These are phyloP conservation scores for Aspergillus aculeatinus DNA, from an alignment of 2,329 filamentous ascomycete genomes.

Conservation along the genomic window DNA sequence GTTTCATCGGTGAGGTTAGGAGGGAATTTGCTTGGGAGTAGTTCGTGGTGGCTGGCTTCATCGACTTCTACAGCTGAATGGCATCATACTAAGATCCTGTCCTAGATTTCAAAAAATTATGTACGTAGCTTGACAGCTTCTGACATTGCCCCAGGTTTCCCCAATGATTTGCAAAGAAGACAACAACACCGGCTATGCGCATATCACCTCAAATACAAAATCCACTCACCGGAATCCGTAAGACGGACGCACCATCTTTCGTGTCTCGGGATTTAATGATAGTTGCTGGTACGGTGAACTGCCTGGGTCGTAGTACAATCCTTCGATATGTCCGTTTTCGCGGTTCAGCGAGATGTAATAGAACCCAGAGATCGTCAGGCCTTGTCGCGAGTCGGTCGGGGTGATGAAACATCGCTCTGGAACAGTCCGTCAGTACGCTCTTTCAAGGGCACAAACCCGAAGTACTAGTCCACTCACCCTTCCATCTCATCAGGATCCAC, in stretches of 20 bases:
- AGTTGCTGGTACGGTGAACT: conserved; percentile 52
- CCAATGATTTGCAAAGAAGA: neutral
- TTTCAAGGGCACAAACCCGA: neutral
- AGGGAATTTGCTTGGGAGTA: neutral
- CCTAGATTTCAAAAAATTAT: neutral
- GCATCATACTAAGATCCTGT: neutral
- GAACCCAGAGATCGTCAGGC: conserved; percentile 52
- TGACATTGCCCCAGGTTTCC: neutral
- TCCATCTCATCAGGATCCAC: conserved; percentile 55
- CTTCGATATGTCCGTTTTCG: conserved; percentile 47
- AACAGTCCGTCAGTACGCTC: neutral
- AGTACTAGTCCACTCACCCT: conserved; percentile 36
- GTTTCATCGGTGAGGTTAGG: too few relatives aligned
- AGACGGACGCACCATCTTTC: conserved; percentile 43
- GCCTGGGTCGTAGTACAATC: conserved; percentile 51
- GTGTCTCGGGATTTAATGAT: conserved; percentile 41
- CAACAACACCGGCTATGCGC: conserved; percentile 19
- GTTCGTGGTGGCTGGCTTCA: neutral
- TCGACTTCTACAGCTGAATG: neutral
- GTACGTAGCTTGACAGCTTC: neutral
- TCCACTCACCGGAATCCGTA: conserved; percentile 41
- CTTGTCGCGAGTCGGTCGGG: conserved; percentile 46
- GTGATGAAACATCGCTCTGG: conserved; percentile 51
- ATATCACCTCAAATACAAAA: neutral
- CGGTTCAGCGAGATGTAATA: conserved; percentile 51